These are phyloP conservation scores for Teratosphaeria nubilosa DNA, from an alignment of 2,329 filamentous ascomycete genomes.

Conservation along the genomic window DNA sequence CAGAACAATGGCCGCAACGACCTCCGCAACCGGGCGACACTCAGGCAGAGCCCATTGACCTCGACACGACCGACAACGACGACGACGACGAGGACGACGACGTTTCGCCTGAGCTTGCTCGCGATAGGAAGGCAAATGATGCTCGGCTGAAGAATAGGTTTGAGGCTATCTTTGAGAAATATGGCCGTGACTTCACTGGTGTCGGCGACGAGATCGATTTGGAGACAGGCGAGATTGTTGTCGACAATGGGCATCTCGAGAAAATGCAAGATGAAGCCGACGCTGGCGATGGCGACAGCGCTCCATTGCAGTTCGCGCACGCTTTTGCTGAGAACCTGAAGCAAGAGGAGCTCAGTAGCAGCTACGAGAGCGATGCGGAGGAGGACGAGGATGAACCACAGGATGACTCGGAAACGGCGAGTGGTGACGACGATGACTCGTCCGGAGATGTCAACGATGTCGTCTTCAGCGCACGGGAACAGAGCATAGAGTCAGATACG, in stretches of 20 bases:
- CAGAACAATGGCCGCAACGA: neutral
- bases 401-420: slow-evolving; percentile 16
- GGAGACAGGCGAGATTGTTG: slow-evolving; percentile 67
- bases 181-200: slow-evolving; percentile 60
- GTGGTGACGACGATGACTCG: neutral
- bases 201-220: slow-evolving; percentile 87
- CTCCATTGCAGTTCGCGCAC: slow-evolving; percentile 20
- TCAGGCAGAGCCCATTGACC: neutral
- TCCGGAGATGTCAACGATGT: neutral
- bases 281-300: slow-evolving; percentile 26
- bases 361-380: slow-evolving; percentile 14
- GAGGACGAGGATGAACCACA: slow-evolving; percentile 27
- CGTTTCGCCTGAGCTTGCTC: slow-evolving; percentile 29
- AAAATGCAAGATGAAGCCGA: slow-evolving; percentile 51
- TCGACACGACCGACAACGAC: neutral
- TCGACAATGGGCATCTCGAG: slow-evolving; percentile 78
- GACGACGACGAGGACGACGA: neutral
- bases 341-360: slow-evolving; percentile 15
- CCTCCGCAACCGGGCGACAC: neutral
- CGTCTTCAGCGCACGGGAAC: neutral
- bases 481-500: neutral
- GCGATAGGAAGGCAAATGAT: slow-evolving; percentile 52
- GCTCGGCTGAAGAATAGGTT: slow-evolving; percentile 70
- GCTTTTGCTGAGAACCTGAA: slow-evolving; percentile 24
- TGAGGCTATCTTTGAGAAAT: slow-evolving; percentile 77